Evolutionary conservation across 805 yeast species (phyloP), one percentile per base, ranked within the genome.

Genomic region (Isabelozyma pseudorhagii): DNA sequence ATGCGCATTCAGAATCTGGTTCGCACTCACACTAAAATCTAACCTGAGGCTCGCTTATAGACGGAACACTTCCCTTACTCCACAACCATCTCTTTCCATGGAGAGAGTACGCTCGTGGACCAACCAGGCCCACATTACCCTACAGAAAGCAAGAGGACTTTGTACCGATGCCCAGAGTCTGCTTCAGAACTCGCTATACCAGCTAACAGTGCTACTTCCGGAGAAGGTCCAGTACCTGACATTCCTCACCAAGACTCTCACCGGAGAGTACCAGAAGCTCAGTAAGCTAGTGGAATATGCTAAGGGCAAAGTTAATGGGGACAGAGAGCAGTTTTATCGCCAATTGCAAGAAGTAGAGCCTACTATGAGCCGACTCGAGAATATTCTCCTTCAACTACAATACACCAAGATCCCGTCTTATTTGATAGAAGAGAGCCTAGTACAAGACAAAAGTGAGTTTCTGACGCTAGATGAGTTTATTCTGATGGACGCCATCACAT

Each of bases 151-250:
- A 7, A 66, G 63, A 44, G 56, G 56, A 17, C 47, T 66, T 36
- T 72, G 76, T 45, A 51, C 71, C 2, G 57, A 54, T 27, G 76
- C 77, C 1, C 74, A 70, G 42, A 49, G 50, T 1, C 63, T 62
- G 61, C 56, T 73, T 7, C 61, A 62, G 36, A 49, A 53, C 11
- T 63, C 68, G 1, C 45, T 54, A 3, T 57, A 56, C 44, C 60
- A 60, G 42, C 55, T 72, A 27, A 51, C 59, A 13, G 51, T 47
- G 9, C 55, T 52, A 8, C 48, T 71, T 14, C 68, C 74, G 3
- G 52, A 50, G n/a, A 54, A 54, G 45, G 42, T 68, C 8, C 53
- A 50, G n/a, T 55, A 53, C 9, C 55, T 58, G 1, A 48, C 51
- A 21, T 45, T 50, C 9, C 43, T 55, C 29, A 47, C 51, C 17